Conservation (phyloP, 371 early-diverging fungal genomes). For the Rhizopus stolonifer region DNA sequence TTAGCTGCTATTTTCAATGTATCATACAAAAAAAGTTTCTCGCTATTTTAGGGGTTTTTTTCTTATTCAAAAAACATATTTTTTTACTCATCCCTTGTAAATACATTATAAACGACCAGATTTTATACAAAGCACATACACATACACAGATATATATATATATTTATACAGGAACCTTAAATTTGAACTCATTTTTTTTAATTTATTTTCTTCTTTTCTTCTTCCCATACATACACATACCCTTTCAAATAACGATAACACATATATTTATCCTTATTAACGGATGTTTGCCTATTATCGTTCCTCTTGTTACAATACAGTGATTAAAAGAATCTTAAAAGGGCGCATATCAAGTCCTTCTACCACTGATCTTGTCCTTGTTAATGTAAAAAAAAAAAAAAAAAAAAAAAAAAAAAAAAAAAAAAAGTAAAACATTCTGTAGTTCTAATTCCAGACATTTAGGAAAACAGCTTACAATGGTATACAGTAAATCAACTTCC, state of each 20-base stretch:
- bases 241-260: too few relatives aligned
- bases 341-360: constrained; percentile 22
- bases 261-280: too few relatives aligned
- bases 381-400: constrained; percentile 23
- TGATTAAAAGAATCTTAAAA: constrained; percentile 25
- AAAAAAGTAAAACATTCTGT: too few relatives aligned
- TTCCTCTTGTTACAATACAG: constrained; percentile 27
- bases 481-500: constrained; percentile 7
- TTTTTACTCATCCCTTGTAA: too few relatives aligned
- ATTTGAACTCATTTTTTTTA: too few relatives aligned
- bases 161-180: too few relatives aligned
- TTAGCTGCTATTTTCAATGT: background rate
- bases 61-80: too few relatives aligned
- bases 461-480: constrained; percentile 32
- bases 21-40: too few relatives aligned
- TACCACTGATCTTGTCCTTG: constrained; percentile 23
- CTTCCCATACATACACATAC: too few relatives aligned
- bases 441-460: too few relatives aligned
- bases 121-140: background rate
- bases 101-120: background rate
- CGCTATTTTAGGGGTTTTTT: too few relatives aligned
- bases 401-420: background rate
- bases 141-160: too few relatives aligned
- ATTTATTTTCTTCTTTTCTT: background rate
- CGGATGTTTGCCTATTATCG: constrained; percentile 39